Evolutionary conservation across 495 filamentous ascomycete species (phyloP), one percentile per base, ranked within the genome.

Genomic region (Oleoguttula mirabilis): DNA sequence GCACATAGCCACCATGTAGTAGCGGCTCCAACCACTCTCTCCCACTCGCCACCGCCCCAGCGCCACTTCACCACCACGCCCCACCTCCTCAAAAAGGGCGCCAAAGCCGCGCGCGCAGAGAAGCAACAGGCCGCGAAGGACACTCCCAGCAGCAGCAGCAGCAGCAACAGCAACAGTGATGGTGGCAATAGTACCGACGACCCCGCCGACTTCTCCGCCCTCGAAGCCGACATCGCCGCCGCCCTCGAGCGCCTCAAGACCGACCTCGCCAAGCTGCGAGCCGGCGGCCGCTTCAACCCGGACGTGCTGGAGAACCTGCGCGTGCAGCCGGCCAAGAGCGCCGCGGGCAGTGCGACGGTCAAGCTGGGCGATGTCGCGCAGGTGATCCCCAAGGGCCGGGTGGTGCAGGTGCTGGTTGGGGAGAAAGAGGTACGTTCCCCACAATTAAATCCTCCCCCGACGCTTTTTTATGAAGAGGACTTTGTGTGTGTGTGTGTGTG

Each of bases 351-450:
- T 16, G 61, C 67, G 27, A 69, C 65, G 2, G 71, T 71, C 47
- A 62, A 67, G 41, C 61, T 93, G 21, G 70, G 74, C 8, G 82
- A 88, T 53, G 54, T 93, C 31, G 84, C 84, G 21, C 79, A 84
- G 49, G 71, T 93, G 10, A 64, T 88, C 24, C 79, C 80, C 12
- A 79, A 78, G 47, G 77, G 81, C 6, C 67, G 84, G 45, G 69
- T 69, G 32, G 65, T 87, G 35, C 70, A 72, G 23, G 63, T 93
- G 30, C 57, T 87, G 8, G 76, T 73, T 19, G 67, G 70, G 7
- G 78, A 80, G 55, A 65, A 71, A 44, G 71, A 75, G 47, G 76
- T 79, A 52, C 55, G 71, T 31, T n/a, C n/a, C n/a, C n/a, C n/a
- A n/a, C n/a, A n/a, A n/a, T n/a, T n/a, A n/a, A n/a, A n/a, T n/a